Conservation (phyloP, 441 rosid species). For the Populus tomentosa region DNA sequence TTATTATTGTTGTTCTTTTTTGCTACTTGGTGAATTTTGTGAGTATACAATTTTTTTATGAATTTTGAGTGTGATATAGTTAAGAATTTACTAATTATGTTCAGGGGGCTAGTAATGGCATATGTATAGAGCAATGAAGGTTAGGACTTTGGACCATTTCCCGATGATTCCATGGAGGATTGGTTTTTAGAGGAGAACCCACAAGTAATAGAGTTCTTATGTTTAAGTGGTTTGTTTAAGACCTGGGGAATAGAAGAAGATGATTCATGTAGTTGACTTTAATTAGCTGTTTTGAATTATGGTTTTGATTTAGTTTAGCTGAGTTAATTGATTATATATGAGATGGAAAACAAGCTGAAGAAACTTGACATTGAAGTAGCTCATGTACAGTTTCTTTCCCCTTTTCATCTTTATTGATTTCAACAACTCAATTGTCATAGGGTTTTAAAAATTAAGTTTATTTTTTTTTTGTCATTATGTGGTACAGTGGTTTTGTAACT, state of each 20-base stretch:
- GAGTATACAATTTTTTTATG: neutral
- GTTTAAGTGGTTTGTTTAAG: neutral
- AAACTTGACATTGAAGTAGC: slow-evolving; percentile 4
- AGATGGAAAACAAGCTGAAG: neutral
- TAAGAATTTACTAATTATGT: neutral
- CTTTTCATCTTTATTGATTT: neutral
- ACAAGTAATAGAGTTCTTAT: neutral
- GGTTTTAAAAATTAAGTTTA: too few relatives aligned
- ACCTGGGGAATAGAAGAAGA: neutral
- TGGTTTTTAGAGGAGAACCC: neutral
- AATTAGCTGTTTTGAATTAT: neutral
- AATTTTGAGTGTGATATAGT: neutral
- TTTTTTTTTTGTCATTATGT: neutral
- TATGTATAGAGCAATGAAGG: neutral
- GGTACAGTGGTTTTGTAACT: neutral
- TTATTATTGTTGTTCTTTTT: neutral
- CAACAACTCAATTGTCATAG: too few relatives aligned
- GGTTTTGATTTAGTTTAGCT: neutral
- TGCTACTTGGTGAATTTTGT: neutral
- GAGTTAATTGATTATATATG: neutral
- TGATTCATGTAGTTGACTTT: neutral
- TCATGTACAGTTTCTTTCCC: neutral
- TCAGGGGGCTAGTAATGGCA: too few relatives aligned
- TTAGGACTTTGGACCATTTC: neutral
- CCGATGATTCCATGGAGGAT: neutral